phyloP scores from a whole-genome alignment of 306 rosid species.

The Rosa persica region DNA sequence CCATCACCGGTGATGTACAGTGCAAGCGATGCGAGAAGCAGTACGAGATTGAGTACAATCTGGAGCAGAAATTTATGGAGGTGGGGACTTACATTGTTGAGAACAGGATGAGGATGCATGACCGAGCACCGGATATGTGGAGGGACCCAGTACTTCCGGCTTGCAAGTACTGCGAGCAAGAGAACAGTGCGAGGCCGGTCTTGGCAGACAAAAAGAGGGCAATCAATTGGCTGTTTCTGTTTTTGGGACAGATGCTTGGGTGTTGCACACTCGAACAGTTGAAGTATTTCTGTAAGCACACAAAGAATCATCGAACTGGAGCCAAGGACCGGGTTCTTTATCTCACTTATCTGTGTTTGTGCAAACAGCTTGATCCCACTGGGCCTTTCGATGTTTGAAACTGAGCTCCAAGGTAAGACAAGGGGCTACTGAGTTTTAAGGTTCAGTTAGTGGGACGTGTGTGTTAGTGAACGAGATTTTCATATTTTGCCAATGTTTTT shows the following conservation, averaged over 20 bases:
- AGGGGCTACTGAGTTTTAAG: too few relatives aligned
- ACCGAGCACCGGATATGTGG: slow-evolving; percentile 50
- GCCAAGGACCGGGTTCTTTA: slow-evolving; percentile 62
- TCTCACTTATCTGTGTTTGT: slow-evolving; percentile 36
- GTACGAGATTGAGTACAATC: slow-evolving; percentile 18
- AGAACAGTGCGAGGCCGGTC: slow-evolving; percentile 40
- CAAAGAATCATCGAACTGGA: slow-evolving; percentile 49
- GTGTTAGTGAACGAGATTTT: too few relatives aligned
- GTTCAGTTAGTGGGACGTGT: too few relatives aligned
- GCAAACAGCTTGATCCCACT: slow-evolving; percentile 41
- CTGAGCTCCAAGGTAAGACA: too few relatives aligned
- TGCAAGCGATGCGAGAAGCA: slow-evolving; percentile 41
- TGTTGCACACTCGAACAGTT: slow-evolving; percentile 47
- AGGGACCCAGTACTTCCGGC: slow-evolving; percentile 23
- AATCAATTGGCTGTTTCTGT: slow-evolving; percentile 67
- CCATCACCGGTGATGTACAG: slow-evolving; percentile 33
- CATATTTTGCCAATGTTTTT: too few relatives aligned
- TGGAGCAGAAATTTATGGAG: not conserved
- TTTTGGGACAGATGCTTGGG: slow-evolving; percentile 51
- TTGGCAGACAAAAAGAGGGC: slow-evolving; percentile 16
- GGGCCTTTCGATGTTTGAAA: slow-evolving; percentile 27
- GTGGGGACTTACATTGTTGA: not conserved
- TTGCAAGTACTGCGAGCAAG: slow-evolving; percentile 37
- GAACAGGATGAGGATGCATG: not conserved
- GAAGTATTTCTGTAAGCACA: slow-evolving; percentile 53